Evolutionary conservation across 2,329 filamentous ascomycete genomes (phyloP).

Genomic region (Emergomyces africanus): DNA sequence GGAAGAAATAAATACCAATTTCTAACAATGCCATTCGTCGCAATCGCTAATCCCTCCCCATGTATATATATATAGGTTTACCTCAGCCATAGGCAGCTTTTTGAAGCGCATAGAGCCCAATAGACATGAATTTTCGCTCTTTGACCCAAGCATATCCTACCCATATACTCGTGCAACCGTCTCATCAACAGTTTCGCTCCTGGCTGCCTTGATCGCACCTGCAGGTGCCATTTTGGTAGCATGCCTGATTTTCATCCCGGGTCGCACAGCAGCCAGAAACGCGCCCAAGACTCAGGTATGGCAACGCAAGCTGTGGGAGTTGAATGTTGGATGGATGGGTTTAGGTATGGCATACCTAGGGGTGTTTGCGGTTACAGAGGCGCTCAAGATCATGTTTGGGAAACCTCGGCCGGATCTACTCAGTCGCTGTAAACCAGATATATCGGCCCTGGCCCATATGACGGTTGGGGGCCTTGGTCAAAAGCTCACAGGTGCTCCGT

Average conservation of each 20-base stretch:
- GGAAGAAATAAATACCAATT: background rate
- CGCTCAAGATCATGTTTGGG: slow-evolving; percentile 64
- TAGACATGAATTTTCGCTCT: slow-evolving; percentile 56
- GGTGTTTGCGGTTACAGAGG: slow-evolving; percentile 70
- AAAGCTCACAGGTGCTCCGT: slow-evolving; percentile 43
- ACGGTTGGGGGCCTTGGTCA: slow-evolving; percentile 50
- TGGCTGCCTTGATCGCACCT: slow-evolving; percentile 54
- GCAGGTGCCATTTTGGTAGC: slow-evolving; percentile 55
- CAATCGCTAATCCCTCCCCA: background rate
- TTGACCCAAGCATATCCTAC: slow-evolving; percentile 67
- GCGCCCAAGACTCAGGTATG: slow-evolving; percentile 56
- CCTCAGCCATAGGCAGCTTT: slow-evolving; percentile 46
- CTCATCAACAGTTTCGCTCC: slow-evolving; percentile 48
- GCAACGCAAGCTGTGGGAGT: slow-evolving; percentile 80
- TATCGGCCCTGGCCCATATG: slow-evolving; percentile 45
- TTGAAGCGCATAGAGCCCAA: slow-evolving; percentile 51
- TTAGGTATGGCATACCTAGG: slow-evolving; percentile 58
- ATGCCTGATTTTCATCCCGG: slow-evolving; percentile 57
- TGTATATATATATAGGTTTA: slow-evolving; percentile 27
- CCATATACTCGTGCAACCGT: slow-evolving; percentile 65
- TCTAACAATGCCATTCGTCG: background rate
- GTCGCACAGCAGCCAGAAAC: slow-evolving; percentile 49
- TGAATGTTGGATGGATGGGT: slow-evolving; percentile 74
- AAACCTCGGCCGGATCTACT: slow-evolving; percentile 53
- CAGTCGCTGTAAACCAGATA: slow-evolving; percentile 62